A percentile compares a stretch with the other conserved stretches of the same genome.
Evolutionary conservation across 1,284 basidiomycete species (phyloP).

Genomic region (Sanghuangporus baumii): DNA sequence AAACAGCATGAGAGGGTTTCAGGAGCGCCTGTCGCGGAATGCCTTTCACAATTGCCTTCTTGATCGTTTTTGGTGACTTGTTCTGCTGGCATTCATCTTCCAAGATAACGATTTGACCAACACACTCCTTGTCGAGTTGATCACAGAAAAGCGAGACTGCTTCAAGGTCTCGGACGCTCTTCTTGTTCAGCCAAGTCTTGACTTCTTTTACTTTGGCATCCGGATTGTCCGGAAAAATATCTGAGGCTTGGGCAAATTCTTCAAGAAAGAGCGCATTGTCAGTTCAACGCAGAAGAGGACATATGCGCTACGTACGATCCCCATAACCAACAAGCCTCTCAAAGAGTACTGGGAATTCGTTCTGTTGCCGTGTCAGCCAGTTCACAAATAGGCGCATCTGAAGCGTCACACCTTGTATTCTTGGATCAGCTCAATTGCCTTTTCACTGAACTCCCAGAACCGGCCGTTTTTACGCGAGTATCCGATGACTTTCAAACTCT

Average conservation of each 20-base stretch:
- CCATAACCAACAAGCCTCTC: conserved; percentile 57
- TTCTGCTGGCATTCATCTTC: conserved; percentile 62
- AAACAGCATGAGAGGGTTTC: conserved; percentile 88
- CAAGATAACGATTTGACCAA: conserved; percentile 71
- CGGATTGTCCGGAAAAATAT: conserved; percentile 68
- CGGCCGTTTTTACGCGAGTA: conserved; percentile 84
- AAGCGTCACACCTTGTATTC: conserved; percentile 67
- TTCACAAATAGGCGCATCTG: background rate
- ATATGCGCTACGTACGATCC: conserved; percentile 46
- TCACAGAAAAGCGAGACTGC: conserved; percentile 91
- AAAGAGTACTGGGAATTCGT: conserved; percentile 81
- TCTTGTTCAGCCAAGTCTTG: conserved; percentile 81
- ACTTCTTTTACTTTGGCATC: conserved; percentile 74
- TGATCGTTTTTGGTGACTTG: conserved; percentile 62
- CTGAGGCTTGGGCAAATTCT: conserved; percentile 72
- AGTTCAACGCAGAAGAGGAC: background rate
- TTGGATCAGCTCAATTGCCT: conserved; percentile 73
- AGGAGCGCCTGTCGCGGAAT: conserved; percentile 94
- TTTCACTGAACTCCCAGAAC: conserved; percentile 93
- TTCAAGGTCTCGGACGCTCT: conserved; percentile 88
- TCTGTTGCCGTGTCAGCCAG: conserved; percentile 31
- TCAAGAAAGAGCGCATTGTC: background rate
- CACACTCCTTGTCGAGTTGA: conserved; percentile 82
- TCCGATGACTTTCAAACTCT: conserved; percentile 92
- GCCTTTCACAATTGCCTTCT: conserved; percentile 85